Conservation (phyloP, 495 filamentous ascomycete genomes). For the Lophiotrema nucula region DNA sequence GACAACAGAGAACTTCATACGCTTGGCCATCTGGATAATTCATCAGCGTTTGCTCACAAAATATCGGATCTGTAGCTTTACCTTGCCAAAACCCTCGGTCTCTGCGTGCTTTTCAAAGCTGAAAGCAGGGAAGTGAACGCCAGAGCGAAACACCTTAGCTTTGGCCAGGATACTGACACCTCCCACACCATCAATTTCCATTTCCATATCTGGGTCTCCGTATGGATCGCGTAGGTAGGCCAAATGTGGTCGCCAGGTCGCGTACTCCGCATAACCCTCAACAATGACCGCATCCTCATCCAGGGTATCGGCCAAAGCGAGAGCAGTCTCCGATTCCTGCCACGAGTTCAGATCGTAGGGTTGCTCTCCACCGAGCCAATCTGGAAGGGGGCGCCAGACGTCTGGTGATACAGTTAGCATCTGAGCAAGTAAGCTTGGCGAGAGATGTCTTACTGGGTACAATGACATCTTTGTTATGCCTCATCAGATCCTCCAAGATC, state of each 20-base stretch:
- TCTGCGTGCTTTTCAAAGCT: conserved; percentile 99
- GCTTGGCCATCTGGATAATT: conserved; percentile 81
- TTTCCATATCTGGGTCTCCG: conserved; percentile 98
- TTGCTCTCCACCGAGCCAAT: conserved; percentile 98
- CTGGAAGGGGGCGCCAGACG: conserved; percentile 96
- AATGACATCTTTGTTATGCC: conserved; percentile 98
- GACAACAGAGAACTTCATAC: conserved; percentile 94
- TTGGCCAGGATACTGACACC: conserved; percentile 98
- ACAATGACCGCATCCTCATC: conserved; percentile 99
- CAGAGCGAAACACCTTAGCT: conserved; percentile 87
- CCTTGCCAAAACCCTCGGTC: conserved; percentile 98
- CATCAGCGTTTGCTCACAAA: no score
- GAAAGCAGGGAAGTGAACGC: conserved; percentile 97
- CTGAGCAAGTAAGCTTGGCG: no score
- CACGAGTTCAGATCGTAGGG: conserved; percentile 99
- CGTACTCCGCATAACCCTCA: conserved; percentile 98
- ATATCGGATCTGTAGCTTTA: no score
- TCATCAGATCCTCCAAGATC: conserved; percentile 96
- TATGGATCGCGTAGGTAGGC: conserved; percentile 97
- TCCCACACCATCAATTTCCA: conserved; percentile 98
- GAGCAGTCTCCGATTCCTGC: conserved; percentile 97
- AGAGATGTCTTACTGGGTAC: conserved; percentile 87
- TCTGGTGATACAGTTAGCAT: no score
- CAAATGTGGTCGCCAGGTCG: conserved; percentile 96
- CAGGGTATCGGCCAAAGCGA: conserved; percentile 88